Percentiles rank a stretch among this genome's conserved stretches.
Conservation (phyloP, 139 green algal genomes). For the Chlorella sp. region DNA sequence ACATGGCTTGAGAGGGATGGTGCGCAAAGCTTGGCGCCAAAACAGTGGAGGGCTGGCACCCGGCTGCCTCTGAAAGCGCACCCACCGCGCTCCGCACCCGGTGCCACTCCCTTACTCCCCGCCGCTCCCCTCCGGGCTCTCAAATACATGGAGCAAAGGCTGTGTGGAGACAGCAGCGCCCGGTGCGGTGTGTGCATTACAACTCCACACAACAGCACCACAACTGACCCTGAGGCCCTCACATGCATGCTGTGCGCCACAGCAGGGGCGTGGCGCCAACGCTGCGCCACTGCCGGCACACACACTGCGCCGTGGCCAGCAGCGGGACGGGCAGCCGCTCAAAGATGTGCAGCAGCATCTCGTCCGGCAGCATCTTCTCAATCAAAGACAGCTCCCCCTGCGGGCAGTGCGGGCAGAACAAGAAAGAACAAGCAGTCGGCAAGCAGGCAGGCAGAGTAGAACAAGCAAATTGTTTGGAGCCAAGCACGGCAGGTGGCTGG, state of each 20-base stretch:
- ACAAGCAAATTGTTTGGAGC: background rate
- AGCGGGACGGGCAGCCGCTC: conserved; percentile 56
- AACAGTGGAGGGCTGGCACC: background rate
- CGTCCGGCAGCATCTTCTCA: conserved; percentile 75
- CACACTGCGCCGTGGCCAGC: conserved; percentile 65
- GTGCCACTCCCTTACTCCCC: background rate
- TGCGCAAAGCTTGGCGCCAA: background rate
- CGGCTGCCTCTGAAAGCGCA: background rate
- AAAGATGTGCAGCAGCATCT: conserved; percentile 76
- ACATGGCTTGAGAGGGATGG: background rate
- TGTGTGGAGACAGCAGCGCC: too few relatives aligned
- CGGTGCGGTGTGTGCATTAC: too few relatives aligned
- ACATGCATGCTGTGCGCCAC: conserved; percentile 67
- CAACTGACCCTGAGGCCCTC: background rate
- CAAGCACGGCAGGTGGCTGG: background rate
- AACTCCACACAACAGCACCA: too few relatives aligned
- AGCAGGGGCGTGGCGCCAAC: conserved; percentile 57
- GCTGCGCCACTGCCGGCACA: conserved; percentile 75
- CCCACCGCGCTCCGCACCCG: background rate
- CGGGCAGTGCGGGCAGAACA: background rate
- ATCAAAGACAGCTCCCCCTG: conserved; percentile 71
- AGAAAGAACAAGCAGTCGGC: too few relatives aligned
- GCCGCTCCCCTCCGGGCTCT: too few relatives aligned
- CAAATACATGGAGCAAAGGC: too few relatives aligned
- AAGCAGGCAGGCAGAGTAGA: background rate